phyloP scores from a whole-genome alignment of 208 protist genomes.

The Crithidia bombi region DNA sequence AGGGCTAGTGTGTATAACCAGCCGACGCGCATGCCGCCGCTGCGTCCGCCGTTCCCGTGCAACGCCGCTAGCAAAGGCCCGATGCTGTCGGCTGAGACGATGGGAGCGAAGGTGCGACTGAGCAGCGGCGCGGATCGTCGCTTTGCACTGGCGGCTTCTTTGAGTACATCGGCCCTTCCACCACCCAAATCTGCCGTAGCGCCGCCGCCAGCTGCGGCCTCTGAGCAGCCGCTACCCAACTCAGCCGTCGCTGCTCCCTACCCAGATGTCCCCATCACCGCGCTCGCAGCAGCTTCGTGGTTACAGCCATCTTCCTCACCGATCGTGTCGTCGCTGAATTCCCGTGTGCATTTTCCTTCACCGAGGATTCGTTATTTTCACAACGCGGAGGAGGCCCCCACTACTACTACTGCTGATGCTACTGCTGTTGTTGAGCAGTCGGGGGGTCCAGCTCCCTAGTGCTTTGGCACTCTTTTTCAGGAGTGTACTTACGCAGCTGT shows the following conservation, averaged over 20 bases:
- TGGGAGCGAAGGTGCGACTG: constrained; percentile 27
- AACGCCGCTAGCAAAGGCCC: constrained; percentile 26
- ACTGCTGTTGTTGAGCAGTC: neutral
- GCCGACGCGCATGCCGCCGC: constrained; percentile 35
- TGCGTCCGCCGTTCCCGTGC: constrained; percentile 33
- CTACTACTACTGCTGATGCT: neutral
- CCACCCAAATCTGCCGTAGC: neutral
- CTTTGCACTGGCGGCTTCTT: neutral
- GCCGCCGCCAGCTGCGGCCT: neutral
- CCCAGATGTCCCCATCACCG: constrained; percentile 3
- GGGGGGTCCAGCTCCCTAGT: neutral
- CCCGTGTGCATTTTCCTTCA: constrained; percentile 31
- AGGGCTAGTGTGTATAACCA: constrained; percentile 49
- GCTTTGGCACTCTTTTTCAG: neutral
- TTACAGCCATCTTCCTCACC: neutral
- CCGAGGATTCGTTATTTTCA: constrained; percentile 24
- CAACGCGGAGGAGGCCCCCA: neutral
- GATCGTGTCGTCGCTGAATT: neutral
- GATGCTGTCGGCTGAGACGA: constrained; percentile 24
- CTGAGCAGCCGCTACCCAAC: neutral
- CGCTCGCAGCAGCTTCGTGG: neutral
- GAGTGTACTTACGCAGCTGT: neutral
- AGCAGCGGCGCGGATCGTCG: constrained; percentile 11
- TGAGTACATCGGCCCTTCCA: neutral
- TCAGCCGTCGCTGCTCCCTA: constrained; percentile 1